These are phyloP conservation scores for Pseudocercospora ulei DNA, from an alignment of 2,329 filamentous ascomycete species.

Conservation along the genomic window DNA sequence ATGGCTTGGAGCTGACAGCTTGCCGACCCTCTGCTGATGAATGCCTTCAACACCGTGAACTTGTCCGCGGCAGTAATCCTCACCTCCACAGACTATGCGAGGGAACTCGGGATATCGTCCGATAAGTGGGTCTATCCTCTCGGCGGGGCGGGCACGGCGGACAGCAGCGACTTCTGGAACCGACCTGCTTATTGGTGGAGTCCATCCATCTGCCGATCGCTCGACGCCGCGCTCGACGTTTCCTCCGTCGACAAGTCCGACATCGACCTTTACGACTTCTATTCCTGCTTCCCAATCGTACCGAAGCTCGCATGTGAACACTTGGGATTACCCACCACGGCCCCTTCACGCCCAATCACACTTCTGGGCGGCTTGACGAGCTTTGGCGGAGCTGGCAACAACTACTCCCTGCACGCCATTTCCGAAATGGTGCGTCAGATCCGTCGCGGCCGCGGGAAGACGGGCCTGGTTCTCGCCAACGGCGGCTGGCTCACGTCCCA, in stretches of 20 bases:
- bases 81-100: slow-evolving; percentile 49
- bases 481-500: slow-evolving; percentile 58
- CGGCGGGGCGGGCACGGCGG: slow-evolving; percentile 53
- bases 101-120: slow-evolving; percentile 46
- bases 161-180: slow-evolving; percentile 54
- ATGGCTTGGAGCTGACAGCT: neutral
- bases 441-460: slow-evolving; percentile 39
- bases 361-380: slow-evolving; percentile 57
- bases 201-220: slow-evolving; percentile 49
- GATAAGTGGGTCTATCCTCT: slow-evolving; percentile 55
- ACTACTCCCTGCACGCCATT: slow-evolving; percentile 58
- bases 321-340: slow-evolving; percentile 45
- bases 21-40: slow-evolving; percentile 54
- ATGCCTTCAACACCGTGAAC: slow-evolving; percentile 61
- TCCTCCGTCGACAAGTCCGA: slow-evolving; percentile 44
- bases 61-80: slow-evolving; percentile 52
- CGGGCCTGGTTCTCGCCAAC: slow-evolving; percentile 55
- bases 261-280: slow-evolving; percentile 55
- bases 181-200: slow-evolving; percentile 51
- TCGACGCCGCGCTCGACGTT: slow-evolving; percentile 46
- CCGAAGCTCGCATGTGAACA: slow-evolving; percentile 56
- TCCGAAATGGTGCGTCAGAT: slow-evolving; percentile 50
- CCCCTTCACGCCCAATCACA: slow-evolving; percentile 46
- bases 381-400: slow-evolving; percentile 61
- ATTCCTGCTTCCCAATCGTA: slow-evolving; percentile 61